Conservation (phyloP, 1,284 basidiomycete genomes). For the Fereydounia khargensis region DNA sequence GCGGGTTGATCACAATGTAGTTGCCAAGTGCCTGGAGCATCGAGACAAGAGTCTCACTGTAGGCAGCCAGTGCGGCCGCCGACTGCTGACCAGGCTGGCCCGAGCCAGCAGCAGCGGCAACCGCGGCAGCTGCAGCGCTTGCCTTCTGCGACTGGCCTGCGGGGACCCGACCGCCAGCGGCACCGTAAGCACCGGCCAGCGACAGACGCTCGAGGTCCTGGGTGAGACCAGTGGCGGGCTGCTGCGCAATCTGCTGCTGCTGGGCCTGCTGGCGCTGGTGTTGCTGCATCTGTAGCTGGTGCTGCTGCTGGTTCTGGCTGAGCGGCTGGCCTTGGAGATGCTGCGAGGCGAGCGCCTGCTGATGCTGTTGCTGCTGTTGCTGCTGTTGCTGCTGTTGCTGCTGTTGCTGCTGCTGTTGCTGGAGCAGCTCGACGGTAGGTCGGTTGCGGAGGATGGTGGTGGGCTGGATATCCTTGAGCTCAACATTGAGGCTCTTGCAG, state of each 20-base stretch:
- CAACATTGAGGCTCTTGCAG: slow-evolving; percentile 85
- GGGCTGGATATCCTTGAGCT: slow-evolving; percentile 81
- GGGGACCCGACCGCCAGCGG: slow-evolving; percentile 18
- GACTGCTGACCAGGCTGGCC: slow-evolving; percentile 29
- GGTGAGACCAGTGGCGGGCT: slow-evolving; percentile 28
- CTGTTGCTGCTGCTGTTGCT: slow-evolving; percentile 32
- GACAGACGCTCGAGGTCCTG: slow-evolving; percentile 44
- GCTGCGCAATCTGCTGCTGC: slow-evolving; percentile 31
- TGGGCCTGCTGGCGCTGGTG: slow-evolving; percentile 31
- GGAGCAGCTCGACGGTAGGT: slow-evolving; percentile 29
- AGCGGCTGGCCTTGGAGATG: slow-evolving; percentile 14
- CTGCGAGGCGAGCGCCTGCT: slow-evolving; percentile 5
- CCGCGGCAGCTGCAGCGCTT: slow-evolving; percentile 20
- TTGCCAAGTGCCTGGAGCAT: slow-evolving; percentile 74
- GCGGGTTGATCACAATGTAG: slow-evolving; percentile 73
- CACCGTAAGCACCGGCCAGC: slow-evolving; percentile 25
- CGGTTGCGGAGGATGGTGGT: slow-evolving; percentile 74
- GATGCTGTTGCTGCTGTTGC: slow-evolving; percentile 21
- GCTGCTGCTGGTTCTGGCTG: slow-evolving; percentile 35
- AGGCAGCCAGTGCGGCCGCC: slow-evolving; percentile 52
- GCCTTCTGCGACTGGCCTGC: slow-evolving; percentile 27
- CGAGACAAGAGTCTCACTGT: slow-evolving; percentile 63
- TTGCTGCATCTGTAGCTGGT: slow-evolving; percentile 21
- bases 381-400: slow-evolving; percentile 27
- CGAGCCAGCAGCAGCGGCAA: slow-evolving; percentile 28